Percentiles rank a stretch among this genome's conserved stretches.
phyloP scores from a whole-genome alignment of 2,329 filamentous ascomycete genomes.

The Falciphora oryzae region DNA sequence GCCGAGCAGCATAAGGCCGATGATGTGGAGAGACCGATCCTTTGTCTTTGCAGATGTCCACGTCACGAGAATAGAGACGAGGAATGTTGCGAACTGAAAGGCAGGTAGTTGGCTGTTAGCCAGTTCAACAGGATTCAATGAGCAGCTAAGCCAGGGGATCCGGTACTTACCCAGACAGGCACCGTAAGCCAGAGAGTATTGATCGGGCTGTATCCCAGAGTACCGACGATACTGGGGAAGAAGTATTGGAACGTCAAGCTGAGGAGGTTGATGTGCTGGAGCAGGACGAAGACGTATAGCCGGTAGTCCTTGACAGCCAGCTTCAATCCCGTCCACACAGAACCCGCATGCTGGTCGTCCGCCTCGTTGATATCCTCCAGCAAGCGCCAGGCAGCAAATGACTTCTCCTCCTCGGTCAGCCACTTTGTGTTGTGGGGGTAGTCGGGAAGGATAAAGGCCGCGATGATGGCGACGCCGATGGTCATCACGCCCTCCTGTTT shows the following conservation, averaged over 20 bases:
- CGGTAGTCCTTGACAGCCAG: constrained; percentile 27
- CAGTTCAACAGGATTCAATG: background rate
- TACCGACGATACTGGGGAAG: constrained; percentile 59
- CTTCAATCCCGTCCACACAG: constrained; percentile 19
- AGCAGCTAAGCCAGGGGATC: background rate
- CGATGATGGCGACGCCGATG: constrained; percentile 13
- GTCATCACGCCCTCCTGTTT: constrained; percentile 30
- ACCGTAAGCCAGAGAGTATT: constrained; percentile 52
- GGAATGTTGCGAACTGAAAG: constrained; percentile 40
- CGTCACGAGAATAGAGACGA: constrained; percentile 47
- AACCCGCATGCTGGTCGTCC: constrained; percentile 15
- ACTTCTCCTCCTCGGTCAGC: constrained; percentile 17
- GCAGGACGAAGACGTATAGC: constrained; percentile 46
- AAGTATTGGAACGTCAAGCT: constrained; percentile 58
- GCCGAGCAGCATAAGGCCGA: constrained; percentile 44
- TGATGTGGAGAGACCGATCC: constrained; percentile 53
- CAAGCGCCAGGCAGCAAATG: constrained; percentile 16
- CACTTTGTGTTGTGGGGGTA: constrained; percentile 16
- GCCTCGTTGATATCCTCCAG: constrained; percentile 19
- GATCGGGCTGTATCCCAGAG: constrained; percentile 50
- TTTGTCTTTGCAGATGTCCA: constrained; percentile 46
- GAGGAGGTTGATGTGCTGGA: constrained; percentile 47
- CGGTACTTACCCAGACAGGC: constrained; percentile 43
- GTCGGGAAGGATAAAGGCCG: constrained; percentile 16
- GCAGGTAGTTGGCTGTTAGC: background rate